phyloP scores from a whole-genome alignment of 768 basidiomycete species.

The Hebeloma cylindrosporum region DNA sequence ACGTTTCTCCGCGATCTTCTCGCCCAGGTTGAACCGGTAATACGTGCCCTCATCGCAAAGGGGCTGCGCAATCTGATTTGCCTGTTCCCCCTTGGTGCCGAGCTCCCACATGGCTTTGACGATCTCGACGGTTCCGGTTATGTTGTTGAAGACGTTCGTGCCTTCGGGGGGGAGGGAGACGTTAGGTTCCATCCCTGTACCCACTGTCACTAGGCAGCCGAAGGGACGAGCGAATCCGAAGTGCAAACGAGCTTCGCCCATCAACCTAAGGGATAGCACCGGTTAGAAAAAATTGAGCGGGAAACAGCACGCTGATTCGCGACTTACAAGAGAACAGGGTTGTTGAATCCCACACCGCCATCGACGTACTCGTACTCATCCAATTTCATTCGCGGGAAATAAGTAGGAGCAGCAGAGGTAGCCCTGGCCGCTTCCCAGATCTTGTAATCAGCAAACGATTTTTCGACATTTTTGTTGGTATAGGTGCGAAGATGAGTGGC shows the following conservation, averaged over 20 bases:
- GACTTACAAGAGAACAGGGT: conserved; percentile 28
- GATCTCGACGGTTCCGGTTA: conserved; percentile 8
- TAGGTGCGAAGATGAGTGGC: conserved; percentile 32
- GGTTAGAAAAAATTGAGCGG: background rate
- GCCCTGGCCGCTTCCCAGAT: conserved; percentile 38
- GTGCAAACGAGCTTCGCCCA: conserved; percentile 25
- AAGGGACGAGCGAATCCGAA: conserved; percentile 24
- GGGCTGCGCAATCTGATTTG: conserved; percentile 16
- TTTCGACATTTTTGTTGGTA: conserved; percentile 24
- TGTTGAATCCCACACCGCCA: conserved; percentile 33
- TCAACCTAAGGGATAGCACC: conserved; percentile 16
- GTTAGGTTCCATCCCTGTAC: conserved; percentile 26
- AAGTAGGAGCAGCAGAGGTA: conserved; percentile 35
- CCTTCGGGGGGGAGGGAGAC: conserved; percentile 16
- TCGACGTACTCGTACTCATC: conserved; percentile 30
- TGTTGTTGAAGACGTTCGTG: conserved; percentile 10
- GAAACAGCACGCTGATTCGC: too few relatives aligned
- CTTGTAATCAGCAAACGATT: conserved; percentile 25
- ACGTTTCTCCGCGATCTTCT: conserved; percentile 21
- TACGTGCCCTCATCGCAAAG: conserved; percentile 19
- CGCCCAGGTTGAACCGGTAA: conserved; percentile 26
- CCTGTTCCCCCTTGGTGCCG: conserved; percentile 18
- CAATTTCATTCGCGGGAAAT: conserved; percentile 30
- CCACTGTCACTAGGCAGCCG: conserved; percentile 25
- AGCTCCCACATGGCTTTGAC: conserved; percentile 19